phyloP scores from a whole-genome alignment of 2,329 filamentous ascomycete species.

The Dothistroma pini region DNA sequence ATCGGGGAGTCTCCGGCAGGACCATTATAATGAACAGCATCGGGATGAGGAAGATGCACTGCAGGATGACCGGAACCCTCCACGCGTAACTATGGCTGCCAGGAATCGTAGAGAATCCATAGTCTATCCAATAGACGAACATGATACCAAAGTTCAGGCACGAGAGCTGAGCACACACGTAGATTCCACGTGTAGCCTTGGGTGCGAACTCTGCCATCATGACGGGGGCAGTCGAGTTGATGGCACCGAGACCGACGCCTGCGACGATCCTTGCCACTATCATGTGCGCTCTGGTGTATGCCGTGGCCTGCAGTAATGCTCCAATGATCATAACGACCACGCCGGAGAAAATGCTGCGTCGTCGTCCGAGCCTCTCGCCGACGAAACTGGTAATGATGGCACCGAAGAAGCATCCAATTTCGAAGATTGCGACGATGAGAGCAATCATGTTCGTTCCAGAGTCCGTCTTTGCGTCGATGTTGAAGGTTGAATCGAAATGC shows the following conservation, averaged over 20 bases:
- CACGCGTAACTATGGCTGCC: conserved; percentile 36
- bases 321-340: conserved; percentile 44
- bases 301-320: conserved; percentile 42
- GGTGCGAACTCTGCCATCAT: conserved; percentile 42
- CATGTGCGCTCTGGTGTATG: conserved; percentile 40
- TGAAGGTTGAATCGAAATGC: conserved; percentile 43
- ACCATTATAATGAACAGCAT: conserved; percentile 40
- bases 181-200: conserved; percentile 34
- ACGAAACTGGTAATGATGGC: conserved; percentile 39
- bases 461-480: conserved; percentile 37
- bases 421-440: conserved; percentile 45
- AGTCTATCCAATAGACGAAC: conserved; percentile 48
- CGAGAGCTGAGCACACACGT: conserved; percentile 48
- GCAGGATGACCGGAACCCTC: conserved; percentile 43
- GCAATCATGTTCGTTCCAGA: conserved; percentile 38
- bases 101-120: conserved; percentile 37
- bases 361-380: conserved; percentile 46
- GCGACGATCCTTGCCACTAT: conserved; percentile 45
- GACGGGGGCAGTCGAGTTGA: conserved; percentile 46
- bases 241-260: conserved; percentile 44
- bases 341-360: conserved; percentile 43
- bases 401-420: conserved; percentile 45
- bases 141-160: conserved; percentile 49
- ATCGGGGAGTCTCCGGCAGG: conserved; percentile 46
- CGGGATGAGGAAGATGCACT: conserved; percentile 40